Evolutionary conservation across 495 filamentous ascomycete genomes (phyloP).

Genomic region (Tuber melanosporum): DNA sequence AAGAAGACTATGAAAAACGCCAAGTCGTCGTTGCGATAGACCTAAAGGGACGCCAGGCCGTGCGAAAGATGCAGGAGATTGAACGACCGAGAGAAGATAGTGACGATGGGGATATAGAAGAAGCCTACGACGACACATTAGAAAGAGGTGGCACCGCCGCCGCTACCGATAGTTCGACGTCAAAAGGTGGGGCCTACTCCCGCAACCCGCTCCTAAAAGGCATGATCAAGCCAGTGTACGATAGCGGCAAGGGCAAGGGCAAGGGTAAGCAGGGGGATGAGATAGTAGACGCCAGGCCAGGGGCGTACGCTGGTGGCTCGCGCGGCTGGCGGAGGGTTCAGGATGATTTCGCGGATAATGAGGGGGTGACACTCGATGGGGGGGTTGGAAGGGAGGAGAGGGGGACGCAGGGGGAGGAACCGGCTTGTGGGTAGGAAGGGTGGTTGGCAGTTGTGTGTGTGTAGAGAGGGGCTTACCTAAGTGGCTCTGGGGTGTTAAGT

Average conservation of each 20-base stretch:
- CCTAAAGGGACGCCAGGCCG: constrained; percentile 66
- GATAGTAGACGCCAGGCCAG: constrained; percentile 43
- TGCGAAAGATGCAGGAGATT: constrained; percentile 62
- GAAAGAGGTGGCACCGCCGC: constrained; percentile 26
- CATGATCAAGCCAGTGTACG: constrained; percentile 73
- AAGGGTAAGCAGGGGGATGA: constrained; percentile 44
- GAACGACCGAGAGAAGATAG: constrained; percentile 50
- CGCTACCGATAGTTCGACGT: constrained; percentile 21
- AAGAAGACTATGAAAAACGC: constrained; percentile 90
- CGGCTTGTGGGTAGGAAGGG: constrained; percentile 45
- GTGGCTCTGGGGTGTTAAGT: neutral
- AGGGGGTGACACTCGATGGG: constrained; percentile 88
- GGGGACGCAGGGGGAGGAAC: constrained; percentile 47
- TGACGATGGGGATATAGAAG: constrained; percentile 46
- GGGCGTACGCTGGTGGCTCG: constrained; percentile 44
- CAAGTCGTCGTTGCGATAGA: constrained; percentile 81
- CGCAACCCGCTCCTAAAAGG: constrained; percentile 75
- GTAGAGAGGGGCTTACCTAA: neutral
- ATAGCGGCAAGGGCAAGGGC: constrained; percentile 48
- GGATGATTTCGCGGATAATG: constrained; percentile 84
- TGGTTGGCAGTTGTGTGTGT: neutral
- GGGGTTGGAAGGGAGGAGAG: constrained; percentile 54
- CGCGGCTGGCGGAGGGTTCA: constrained; percentile 80
- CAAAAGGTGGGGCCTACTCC: constrained; percentile 62
- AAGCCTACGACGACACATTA: constrained; percentile 22